Evolutionary conservation across 2,329 filamentous ascomycete species (phyloP).

Genomic region (Xylaria hypoxylon): DNA sequence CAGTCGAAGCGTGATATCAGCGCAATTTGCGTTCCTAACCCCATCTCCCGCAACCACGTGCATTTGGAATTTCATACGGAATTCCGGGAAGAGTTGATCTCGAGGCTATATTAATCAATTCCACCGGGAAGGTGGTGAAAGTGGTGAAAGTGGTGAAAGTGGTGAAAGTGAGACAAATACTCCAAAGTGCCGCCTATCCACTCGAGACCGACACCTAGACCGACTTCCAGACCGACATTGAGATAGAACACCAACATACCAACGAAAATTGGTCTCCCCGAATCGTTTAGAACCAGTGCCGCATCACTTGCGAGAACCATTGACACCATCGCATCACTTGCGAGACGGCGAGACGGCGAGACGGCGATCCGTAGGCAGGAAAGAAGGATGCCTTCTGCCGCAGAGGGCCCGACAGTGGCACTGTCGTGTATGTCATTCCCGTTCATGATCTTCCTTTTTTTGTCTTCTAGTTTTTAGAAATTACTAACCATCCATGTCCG

Average conservation of each 20-base stretch:
- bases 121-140: no score
- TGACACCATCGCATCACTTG: slow-evolving; percentile 35
- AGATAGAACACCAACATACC: background rate
- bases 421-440: slow-evolving; percentile 46
- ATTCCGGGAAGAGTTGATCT: slow-evolving; percentile 1
- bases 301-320: background rate
- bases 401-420: slow-evolving; percentile 44
- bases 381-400: slow-evolving; percentile 41
- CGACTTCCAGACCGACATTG: background rate
- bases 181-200: background rate
- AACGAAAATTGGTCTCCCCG: background rate
- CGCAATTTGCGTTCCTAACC: slow-evolving; percentile 13
- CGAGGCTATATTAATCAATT: slow-evolving; percentile 10
- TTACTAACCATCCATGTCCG: slow-evolving; percentile 43
- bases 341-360: background rate
- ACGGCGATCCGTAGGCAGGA: background rate
- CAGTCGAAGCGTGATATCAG: slow-evolving; percentile 14
- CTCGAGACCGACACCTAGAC: background rate
- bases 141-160: no score
- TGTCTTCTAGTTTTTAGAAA: no score
- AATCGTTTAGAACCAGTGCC: background rate
- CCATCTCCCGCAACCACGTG: background rate
- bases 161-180: no score
- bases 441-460: background rate
- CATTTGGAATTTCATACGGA: background rate